These are phyloP conservation scores for Porphyra umbilicalis DNA, from an alignment of 31 red algal genomes.

Conservation along the genomic window DNA sequence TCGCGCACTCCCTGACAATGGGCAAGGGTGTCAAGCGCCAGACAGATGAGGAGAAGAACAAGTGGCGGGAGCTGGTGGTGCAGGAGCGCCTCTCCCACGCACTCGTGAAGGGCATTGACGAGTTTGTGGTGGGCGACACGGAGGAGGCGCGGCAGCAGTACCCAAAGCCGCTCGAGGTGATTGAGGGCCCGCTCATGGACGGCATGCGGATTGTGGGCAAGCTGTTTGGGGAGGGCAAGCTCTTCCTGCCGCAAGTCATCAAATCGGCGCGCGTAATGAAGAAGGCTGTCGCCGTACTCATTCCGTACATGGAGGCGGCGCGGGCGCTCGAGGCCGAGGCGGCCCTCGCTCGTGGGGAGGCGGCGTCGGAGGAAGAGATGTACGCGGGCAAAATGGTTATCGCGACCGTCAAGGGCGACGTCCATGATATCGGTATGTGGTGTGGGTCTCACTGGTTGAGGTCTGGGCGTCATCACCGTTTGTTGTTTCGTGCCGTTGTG, in stretches of 20 bases:
- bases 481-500: not conserved
- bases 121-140: slow-evolving; percentile 51
- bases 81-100: slow-evolving; percentile 62
- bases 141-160: slow-evolving; percentile 58
- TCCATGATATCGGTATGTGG: slow-evolving; percentile 68
- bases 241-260: slow-evolving; percentile 86
- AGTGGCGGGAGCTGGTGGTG: slow-evolving; percentile 57
- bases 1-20: slow-evolving; percentile 70
- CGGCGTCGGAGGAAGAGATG: slow-evolving; percentile 72
- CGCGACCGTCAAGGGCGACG: slow-evolving; percentile 88
- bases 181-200: slow-evolving; percentile 91
- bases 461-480: not conserved
- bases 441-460: not conserved
- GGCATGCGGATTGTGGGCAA: slow-evolving; percentile 87
- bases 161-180: slow-evolving; percentile 69
- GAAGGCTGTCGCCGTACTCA: slow-evolving; percentile 83
- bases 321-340: slow-evolving; percentile 43
- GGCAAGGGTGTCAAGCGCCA: slow-evolving; percentile 47
- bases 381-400: slow-evolving; percentile 91
- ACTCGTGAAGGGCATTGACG: slow-evolving; percentile 80
- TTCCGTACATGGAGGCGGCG: slow-evolving; percentile 89
- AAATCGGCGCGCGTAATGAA: slow-evolving; percentile 90
- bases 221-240: slow-evolving; percentile 84
- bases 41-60: slow-evolving; percentile 71
- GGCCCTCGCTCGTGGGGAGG: slow-evolving; percentile 54